Conservation (phyloP, 192 early-diverging fungal species). For the Rhizophagus clarus region DNA sequence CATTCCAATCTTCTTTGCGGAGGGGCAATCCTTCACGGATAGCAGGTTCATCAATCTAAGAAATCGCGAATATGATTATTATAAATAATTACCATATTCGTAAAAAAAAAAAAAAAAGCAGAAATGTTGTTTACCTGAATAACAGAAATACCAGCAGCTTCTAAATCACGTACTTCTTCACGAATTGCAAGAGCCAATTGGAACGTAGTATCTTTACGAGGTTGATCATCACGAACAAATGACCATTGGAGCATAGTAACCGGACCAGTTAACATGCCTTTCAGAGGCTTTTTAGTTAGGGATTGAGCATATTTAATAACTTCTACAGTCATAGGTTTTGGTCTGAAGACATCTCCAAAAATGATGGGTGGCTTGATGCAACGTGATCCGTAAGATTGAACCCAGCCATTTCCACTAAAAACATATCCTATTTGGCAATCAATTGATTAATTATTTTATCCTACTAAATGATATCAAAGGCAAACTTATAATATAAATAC, state of each 20-base stretch:
- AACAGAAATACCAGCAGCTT: conserved; percentile 85
- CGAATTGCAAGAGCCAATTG: conserved; percentile 96
- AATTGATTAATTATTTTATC: neutral
- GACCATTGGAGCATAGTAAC: conserved; percentile 99
- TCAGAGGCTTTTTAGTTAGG: conserved; percentile 89
- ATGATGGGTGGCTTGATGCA: conserved; percentile 98
- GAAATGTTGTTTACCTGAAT: conserved; percentile 63
- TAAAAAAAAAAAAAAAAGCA: neutral
- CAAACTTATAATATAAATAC: conserved; percentile 35
- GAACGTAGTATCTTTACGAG: conserved; percentile 75
- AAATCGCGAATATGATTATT: neutral
- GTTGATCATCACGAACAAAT: conserved; percentile 97
- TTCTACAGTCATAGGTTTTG: conserved; percentile 90
- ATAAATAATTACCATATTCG: neutral
- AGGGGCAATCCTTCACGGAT: conserved; percentile 98
- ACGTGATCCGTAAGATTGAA: conserved; percentile 94
- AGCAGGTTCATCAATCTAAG: conserved; percentile 92
- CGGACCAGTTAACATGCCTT: conserved; percentile 99
- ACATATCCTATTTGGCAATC: conserved; percentile 52
- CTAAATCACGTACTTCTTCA: conserved; percentile 94
- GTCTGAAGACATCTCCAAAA: conserved; percentile 93
- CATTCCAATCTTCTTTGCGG: conserved; percentile 80
- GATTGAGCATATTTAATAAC: conserved; percentile 85
- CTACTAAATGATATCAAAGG: neutral
- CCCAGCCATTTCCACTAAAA: conserved; percentile 97